A percentile compares a stretch with the other conserved stretches of the same genome.
Conservation (phyloP, 2,329 filamentous ascomycete species). For the Colletotrichum siamense region DNA sequence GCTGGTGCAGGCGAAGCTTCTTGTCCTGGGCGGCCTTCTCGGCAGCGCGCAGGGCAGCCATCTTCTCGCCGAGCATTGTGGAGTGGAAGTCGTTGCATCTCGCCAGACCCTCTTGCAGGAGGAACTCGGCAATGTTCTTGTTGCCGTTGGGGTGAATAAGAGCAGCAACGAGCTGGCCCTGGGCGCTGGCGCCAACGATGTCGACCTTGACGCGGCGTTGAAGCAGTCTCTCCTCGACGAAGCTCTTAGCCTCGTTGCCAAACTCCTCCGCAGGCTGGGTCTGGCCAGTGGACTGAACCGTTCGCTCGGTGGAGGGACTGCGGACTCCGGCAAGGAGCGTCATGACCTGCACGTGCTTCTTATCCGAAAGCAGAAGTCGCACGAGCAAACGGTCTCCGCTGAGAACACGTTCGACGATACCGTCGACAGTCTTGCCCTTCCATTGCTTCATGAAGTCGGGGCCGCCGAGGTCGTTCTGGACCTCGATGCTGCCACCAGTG, state of each 20-base stretch:
- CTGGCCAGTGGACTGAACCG: conserved; percentile 77
- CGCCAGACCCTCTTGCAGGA: conserved; percentile 88
- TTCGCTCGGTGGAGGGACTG: conserved; percentile 86
- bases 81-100: conserved; percentile 96
- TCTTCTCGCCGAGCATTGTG: conserved; percentile 85
- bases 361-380: conserved; percentile 79
- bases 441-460: conserved; percentile 81
- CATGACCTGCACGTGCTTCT: conserved; percentile 88
- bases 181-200: conserved; percentile 85
- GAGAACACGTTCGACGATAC: conserved; percentile 88
- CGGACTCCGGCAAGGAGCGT: conserved; percentile 88
- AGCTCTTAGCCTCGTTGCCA: conserved; percentile 86
- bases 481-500: conserved; percentile 71
- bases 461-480: conserved; percentile 81
- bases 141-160: conserved; percentile 90
- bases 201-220: conserved; percentile 86
- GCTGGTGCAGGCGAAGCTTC: conserved; percentile 81
- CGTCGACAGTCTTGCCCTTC: conserved; percentile 86
- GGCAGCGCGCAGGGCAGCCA: conserved; percentile 83
- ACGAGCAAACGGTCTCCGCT: conserved; percentile 90
- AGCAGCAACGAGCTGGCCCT: conserved; percentile 88
- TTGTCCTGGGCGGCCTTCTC: conserved; percentile 84
- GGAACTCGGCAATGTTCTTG: conserved; percentile 77
- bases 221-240: conserved; percentile 84
- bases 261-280: conserved; percentile 87